These are phyloP conservation scores for Pleurotus platypus DNA, from an alignment of 768 basidiomycete species.

Conservation along the genomic window DNA sequence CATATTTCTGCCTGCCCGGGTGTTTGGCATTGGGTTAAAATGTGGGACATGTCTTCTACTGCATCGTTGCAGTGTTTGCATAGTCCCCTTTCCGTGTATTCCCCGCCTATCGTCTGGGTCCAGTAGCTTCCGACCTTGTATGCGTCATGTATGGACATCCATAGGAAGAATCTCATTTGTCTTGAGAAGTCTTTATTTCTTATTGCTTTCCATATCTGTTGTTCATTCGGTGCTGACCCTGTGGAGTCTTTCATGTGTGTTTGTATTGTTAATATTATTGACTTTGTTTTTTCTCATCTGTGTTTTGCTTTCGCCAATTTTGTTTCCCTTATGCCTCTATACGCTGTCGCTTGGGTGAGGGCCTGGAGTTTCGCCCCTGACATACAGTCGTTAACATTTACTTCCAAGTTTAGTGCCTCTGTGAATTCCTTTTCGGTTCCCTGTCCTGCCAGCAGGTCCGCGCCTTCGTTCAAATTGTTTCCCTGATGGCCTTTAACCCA, in stretches of 20 bases:
- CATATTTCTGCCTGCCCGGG: conserved; percentile 20
- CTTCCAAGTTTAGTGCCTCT: not conserved
- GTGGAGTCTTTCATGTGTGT: not conserved
- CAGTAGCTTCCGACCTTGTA: conserved; percentile 24
- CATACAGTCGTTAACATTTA: not conserved
- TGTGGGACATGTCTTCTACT: conserved; percentile 25
- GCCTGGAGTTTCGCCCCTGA: conserved; percentile 13
- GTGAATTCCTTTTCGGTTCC: conserved; percentile 10
- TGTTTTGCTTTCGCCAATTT: conserved; percentile 1
- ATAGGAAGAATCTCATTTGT: conserved; percentile 14
- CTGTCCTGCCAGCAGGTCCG: conserved; percentile 16
- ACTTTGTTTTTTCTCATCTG: not conserved
- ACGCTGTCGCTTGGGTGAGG: conserved; percentile 14
- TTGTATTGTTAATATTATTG: conserved; percentile 1
- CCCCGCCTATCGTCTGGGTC: conserved; percentile 9
- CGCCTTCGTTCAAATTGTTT: conserved; percentile 16
- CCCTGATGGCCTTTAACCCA: conserved; percentile 24
- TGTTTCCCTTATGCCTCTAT: conserved; percentile 9
- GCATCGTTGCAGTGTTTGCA: conserved; percentile 14
- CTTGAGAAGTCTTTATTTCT: conserved; percentile 10
- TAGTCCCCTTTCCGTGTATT: conserved; percentile 7
- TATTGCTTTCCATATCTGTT: conserved; percentile 11
- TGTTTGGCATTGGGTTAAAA: conserved; percentile 20
- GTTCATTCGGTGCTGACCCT: not conserved
- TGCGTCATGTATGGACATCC: conserved; percentile 18